phyloP scores from a whole-genome alignment of 768 basidiomycete genomes.

The Auriscalpium vulgare region DNA sequence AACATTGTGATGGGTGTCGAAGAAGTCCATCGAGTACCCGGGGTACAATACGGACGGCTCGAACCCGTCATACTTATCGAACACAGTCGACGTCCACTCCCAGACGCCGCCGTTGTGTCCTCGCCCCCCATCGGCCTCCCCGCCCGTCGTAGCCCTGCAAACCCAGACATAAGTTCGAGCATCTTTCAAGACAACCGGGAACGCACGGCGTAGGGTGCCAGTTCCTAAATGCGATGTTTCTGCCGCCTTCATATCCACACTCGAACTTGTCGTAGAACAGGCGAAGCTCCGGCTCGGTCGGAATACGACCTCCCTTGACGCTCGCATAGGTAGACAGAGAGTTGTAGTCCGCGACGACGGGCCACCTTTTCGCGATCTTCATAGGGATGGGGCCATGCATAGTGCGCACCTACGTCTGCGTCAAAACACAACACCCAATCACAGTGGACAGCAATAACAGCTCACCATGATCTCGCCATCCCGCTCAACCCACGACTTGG shows the following conservation, averaged over 20 bases:
- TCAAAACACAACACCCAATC: too few relatives aligned
- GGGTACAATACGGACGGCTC: slow-evolving; percentile 75
- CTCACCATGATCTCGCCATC: slow-evolving; percentile 43
- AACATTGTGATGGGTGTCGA: slow-evolving; percentile 78
- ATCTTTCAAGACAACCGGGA: not conserved
- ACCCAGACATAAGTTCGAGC: not conserved
- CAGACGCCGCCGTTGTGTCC: slow-evolving; percentile 94
- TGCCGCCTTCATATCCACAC: slow-evolving; percentile 65
- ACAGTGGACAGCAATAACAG: not conserved
- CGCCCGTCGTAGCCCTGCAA: slow-evolving; percentile 62
- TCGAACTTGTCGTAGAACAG: slow-evolving; percentile 72
- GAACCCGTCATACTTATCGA: slow-evolving; percentile 71
- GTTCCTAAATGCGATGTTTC: slow-evolving; percentile 82
- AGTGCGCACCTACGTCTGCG: slow-evolving; percentile 56
- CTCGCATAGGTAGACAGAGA: slow-evolving; percentile 74
- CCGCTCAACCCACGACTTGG: slow-evolving; percentile 66
- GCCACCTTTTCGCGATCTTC: slow-evolving; percentile 77
- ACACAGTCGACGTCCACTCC: slow-evolving; percentile 91
- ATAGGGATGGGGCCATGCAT: slow-evolving; percentile 81
- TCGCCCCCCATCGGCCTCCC: slow-evolving; percentile 38
- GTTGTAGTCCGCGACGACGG: slow-evolving; percentile 70
- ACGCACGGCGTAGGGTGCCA: slow-evolving; percentile 92
- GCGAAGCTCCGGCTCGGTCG: slow-evolving; percentile 82
- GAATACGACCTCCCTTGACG: slow-evolving; percentile 87
- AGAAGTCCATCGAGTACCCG: slow-evolving; percentile 87